Evolutionary conservation across 2,329 filamentous ascomycete genomes (phyloP).

Genomic region (Cyphellophora europaea): DNA sequence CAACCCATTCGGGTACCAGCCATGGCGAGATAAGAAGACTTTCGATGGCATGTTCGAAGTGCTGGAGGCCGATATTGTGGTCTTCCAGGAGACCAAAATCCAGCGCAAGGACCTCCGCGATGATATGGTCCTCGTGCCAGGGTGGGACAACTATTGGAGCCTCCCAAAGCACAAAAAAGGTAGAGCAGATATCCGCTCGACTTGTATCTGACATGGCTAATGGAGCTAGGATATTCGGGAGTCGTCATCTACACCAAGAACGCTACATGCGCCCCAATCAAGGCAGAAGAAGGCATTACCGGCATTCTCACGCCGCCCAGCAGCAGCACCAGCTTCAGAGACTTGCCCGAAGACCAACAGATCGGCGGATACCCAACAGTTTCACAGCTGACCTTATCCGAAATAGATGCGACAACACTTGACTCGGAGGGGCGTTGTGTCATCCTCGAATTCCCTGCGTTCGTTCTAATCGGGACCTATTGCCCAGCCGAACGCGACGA

Average conservation of each 20-base stretch:
- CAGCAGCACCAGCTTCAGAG: slow-evolving; percentile 60
- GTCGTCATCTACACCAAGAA: slow-evolving; percentile 94
- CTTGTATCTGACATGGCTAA: not conserved
- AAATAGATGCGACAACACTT: slow-evolving; percentile 60
- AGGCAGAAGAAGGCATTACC: slow-evolving; percentile 88
- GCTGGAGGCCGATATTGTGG: slow-evolving; percentile 81
- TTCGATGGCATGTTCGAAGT: slow-evolving; percentile 90
- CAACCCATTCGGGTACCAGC: slow-evolving; percentile 76
- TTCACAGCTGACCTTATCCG: slow-evolving; percentile 53
- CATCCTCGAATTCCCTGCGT: slow-evolving; percentile 85
- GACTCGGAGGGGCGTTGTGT: slow-evolving; percentile 91
- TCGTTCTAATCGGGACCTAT: slow-evolving; percentile 88
- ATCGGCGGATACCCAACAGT: slow-evolving; percentile 81
- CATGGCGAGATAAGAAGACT: slow-evolving; percentile 64
- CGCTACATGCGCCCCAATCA: slow-evolving; percentile 71
- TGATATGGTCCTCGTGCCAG: slow-evolving; percentile 90
- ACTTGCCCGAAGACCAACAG: slow-evolving; percentile 61
- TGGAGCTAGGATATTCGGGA: slow-evolving; percentile 72
- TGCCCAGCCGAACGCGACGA: slow-evolving; percentile 85
- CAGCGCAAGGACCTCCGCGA: slow-evolving; percentile 84
- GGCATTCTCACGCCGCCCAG: slow-evolving; percentile 68
- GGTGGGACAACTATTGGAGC: slow-evolving; percentile 96
- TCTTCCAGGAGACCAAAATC: slow-evolving; percentile 95
- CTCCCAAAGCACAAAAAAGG: slow-evolving; percentile 90
- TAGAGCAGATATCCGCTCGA: slow-evolving; percentile 23